Base-by-base conservation (phyloP, 2,329 filamentous ascomycete genomes). In the Beauveria varroae region DNA sequence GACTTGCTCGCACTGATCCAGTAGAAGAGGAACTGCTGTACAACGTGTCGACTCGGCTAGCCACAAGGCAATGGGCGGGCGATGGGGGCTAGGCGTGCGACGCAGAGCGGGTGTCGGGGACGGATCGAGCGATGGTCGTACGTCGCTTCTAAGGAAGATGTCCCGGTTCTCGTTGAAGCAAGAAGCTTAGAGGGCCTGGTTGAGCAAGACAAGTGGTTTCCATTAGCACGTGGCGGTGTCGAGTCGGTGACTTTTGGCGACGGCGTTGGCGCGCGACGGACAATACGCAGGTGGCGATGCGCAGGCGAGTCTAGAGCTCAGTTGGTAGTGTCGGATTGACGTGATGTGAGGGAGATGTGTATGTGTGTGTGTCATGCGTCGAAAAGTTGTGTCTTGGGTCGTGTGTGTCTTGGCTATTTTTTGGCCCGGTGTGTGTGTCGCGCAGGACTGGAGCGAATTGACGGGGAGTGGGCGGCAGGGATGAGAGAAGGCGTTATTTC, bases 11-110 rank as follows among this genome's bases (percentile, higher is more conserved):
- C 18, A 49, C 43, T 22, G n/a, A n/a, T 24, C 6, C 37, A n/a
- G 34, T 37, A 22, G 44, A 30, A 37, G 37, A 37, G 47, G 34
- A 16, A 24, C 57, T 59, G 57, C 37, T 51, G 57, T 59, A 40
- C 24, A n/a, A 51, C 24, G 47, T 59, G 47, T 44, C 47, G 57
- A 43, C 43, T 52, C 46, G 47, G 57, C 47, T 59, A 52, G 57
- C 18, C 28, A 49, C 47, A 43, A 58, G 1, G 46, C 20, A 49
- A 46, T 43, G 24, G 18, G 37, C 24, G 22, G 47, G 22, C 14
- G 34, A 50, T 51, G 26, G 41, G 24, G 30, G 40, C 43, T 26
- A 37, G 22, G 44, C 26, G 55, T 28, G 22, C 46, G 30, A 50
- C 44, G 28, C 16, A 22, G 44, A 50, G 44, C 22, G 16, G 44